Evolutionary conservation across 768 basidiomycete genomes (phyloP).

Genomic region (Mycena galericulata): DNA sequence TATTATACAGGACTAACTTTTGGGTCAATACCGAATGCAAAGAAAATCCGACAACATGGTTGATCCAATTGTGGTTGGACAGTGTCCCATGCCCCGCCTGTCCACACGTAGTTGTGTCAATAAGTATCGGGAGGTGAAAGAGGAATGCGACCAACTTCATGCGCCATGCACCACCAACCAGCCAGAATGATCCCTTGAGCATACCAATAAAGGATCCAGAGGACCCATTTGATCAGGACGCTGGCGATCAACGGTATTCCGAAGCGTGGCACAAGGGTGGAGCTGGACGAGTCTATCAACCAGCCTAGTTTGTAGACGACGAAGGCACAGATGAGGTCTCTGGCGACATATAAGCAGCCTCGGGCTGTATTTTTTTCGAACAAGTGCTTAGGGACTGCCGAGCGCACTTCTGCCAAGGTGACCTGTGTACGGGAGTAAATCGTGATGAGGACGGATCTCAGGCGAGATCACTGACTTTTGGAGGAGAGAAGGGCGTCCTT

Average conservation of each 20-base stretch:
- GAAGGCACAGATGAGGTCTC: conserved; percentile 55
- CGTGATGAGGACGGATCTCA: not conserved
- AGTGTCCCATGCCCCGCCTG: conserved; percentile 56
- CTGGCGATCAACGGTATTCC: conserved; percentile 26
- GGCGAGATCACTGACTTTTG: conserved; percentile 41
- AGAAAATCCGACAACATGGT: conserved; percentile 39
- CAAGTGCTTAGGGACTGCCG: conserved; percentile 61
- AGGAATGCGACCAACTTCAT: conserved; percentile 40
- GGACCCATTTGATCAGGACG: conserved; percentile 39
- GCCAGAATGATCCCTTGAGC: conserved; percentile 57
- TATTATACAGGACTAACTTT: conserved; percentile 48
- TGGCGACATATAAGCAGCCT: conserved; percentile 56
- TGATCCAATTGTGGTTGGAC: conserved; percentile 45
- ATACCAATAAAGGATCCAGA: conserved; percentile 55
- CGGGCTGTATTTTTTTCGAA: conserved; percentile 58
- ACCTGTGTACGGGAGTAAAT: conserved; percentile 1
- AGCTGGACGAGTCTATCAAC: conserved; percentile 43
- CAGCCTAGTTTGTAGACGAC: conserved; percentile 54
- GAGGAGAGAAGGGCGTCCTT: conserved; percentile 54
- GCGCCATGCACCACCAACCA: conserved; percentile 58
- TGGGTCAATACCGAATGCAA: conserved; percentile 47
- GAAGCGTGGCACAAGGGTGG: not conserved
- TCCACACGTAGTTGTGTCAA: no score
- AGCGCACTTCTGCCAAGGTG: conserved; percentile 49
- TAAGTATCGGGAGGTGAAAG: not conserved